These are phyloP conservation scores for Blepharisma japonicum DNA, from an alignment of 73 alveolate genomes.

Conservation along the genomic window DNA sequence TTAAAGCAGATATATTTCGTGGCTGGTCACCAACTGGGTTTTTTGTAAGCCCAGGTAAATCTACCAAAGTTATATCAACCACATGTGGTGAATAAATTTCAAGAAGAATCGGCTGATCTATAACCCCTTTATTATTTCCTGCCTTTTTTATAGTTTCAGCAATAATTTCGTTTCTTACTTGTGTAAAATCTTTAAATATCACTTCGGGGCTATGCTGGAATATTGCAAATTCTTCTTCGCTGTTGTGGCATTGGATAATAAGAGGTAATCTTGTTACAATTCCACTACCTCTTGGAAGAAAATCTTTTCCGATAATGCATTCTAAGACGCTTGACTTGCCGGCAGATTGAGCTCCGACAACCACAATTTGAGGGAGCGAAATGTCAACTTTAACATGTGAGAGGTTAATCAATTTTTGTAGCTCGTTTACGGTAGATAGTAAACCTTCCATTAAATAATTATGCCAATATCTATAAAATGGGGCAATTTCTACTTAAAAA, in stretches of 20 bases:
- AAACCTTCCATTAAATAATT: conserved; percentile 54
- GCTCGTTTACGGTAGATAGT: conserved; percentile 59
- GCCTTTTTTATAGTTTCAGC: conserved; percentile 71
- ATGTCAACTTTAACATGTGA: conserved; percentile 37
- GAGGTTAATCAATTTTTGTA: conserved; percentile 52
- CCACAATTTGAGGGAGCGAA: conserved; percentile 61
- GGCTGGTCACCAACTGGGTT: conserved; percentile 93
- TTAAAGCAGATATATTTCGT: conserved; percentile 76
- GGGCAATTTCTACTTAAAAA: too few species aligned
- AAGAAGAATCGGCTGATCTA: conserved; percentile 65
- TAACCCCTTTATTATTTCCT: conserved; percentile 68
- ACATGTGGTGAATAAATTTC: conserved; percentile 84
- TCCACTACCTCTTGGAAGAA: conserved; percentile 84
- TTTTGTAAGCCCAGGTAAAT: conserved; percentile 96
- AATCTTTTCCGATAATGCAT: conserved; percentile 73
- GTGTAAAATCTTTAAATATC: conserved; percentile 60
- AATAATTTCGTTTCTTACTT: conserved; percentile 74
- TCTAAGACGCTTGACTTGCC: conserved; percentile 82
- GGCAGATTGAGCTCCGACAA: conserved; percentile 64
- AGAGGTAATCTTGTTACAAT: conserved; percentile 83
- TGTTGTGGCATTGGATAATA: conserved; percentile 44
- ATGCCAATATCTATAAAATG: too few species aligned
- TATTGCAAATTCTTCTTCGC: background rate
- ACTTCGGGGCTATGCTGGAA: background rate
- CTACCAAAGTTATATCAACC: conserved; percentile 92